These are phyloP conservation scores for Cystofilobasidium ferigula DNA, from an alignment of 768 basidiomycete genomes.

Conservation along the genomic window DNA sequence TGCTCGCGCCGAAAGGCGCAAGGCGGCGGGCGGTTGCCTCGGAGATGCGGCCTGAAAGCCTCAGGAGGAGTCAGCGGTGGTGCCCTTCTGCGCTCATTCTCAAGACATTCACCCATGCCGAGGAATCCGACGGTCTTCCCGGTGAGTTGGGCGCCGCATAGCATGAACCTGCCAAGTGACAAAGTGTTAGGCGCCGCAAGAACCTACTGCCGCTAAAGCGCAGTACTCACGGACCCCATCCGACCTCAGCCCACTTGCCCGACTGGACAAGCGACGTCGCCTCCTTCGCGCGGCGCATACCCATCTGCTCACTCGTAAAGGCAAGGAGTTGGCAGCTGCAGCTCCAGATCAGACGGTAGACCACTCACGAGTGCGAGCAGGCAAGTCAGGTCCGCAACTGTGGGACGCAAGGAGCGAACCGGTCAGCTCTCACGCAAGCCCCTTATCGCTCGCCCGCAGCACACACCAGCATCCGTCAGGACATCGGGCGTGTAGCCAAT, in stretches of 20 bases:
- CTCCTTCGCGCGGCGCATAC: slow-evolving; percentile 64
- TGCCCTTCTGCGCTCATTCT: background rate
- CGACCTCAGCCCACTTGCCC: slow-evolving; percentile 45
- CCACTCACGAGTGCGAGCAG: slow-evolving; percentile 59
- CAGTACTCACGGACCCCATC: slow-evolving; percentile 35
- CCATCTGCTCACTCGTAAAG: no score
- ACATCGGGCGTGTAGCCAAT: slow-evolving; percentile 91
- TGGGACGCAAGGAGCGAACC: background rate
- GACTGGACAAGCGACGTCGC: slow-evolving; percentile 55
- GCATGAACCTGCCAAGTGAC: slow-evolving; percentile 43
- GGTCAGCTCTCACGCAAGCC: no score
- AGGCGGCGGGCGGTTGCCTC: background rate
- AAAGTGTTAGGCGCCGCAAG: background rate
- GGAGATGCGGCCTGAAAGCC: background rate
- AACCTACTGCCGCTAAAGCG: no score
- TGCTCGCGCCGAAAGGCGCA: slow-evolving; percentile 21
- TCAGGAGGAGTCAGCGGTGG: background rate
- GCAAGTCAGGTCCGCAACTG: slow-evolving; percentile 78
- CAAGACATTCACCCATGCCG: slow-evolving; percentile 41
- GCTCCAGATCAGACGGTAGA: background rate
- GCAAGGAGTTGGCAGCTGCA: background rate
- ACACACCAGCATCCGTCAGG: slow-evolving; percentile 72
- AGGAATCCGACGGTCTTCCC: slow-evolving; percentile 67
- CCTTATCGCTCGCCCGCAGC: background rate
- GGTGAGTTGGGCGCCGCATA: slow-evolving; percentile 54